A percentile compares a stretch with the other conserved stretches of the same genome.
phyloP scores from a whole-genome alignment of 345 rosid genomes.

The Balakata baccata region DNA sequence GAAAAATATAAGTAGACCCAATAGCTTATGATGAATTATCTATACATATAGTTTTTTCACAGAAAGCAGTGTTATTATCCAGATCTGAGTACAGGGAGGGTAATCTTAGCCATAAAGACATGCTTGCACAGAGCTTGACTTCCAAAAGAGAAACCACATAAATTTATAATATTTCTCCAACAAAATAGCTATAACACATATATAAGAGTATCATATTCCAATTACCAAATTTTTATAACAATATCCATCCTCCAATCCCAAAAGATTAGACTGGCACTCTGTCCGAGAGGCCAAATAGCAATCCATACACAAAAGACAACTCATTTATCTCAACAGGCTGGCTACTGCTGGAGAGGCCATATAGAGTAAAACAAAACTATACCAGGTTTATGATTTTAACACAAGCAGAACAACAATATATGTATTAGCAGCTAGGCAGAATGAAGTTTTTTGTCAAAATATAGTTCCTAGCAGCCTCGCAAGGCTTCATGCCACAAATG shows the following conservation, averaged over 20 bases:
- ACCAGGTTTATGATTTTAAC: neutral
- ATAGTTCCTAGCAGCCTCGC: neutral
- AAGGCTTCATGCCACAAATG: neutral
- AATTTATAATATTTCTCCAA: neutral
- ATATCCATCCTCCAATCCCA: too few species aligned
- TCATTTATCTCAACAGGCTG: too few species aligned
- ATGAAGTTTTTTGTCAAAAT: neutral
- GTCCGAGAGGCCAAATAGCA: too few species aligned
- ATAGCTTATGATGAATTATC: neutral
- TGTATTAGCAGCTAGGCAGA: too few species aligned
- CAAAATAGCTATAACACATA: too few species aligned
- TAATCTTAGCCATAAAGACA: neutral
- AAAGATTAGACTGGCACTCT: too few species aligned
- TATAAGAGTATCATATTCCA: too few species aligned
- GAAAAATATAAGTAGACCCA: too few species aligned
- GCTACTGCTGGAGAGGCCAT: neutral
- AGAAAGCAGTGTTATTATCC: neutral
- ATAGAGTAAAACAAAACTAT: neutral
- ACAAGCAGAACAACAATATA: constrained; percentile 3
- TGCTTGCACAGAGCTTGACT: neutral
- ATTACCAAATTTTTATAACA: too few species aligned
- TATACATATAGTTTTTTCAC: neutral
- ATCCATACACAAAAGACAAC: neutral
- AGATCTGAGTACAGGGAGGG: neutral
- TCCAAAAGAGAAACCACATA: neutral